A percentile compares a stretch with the other conserved stretches of the same genome.
Conservation (phyloP, 352 stramenopile genomes). For the Phytopythium aichiense region DNA sequence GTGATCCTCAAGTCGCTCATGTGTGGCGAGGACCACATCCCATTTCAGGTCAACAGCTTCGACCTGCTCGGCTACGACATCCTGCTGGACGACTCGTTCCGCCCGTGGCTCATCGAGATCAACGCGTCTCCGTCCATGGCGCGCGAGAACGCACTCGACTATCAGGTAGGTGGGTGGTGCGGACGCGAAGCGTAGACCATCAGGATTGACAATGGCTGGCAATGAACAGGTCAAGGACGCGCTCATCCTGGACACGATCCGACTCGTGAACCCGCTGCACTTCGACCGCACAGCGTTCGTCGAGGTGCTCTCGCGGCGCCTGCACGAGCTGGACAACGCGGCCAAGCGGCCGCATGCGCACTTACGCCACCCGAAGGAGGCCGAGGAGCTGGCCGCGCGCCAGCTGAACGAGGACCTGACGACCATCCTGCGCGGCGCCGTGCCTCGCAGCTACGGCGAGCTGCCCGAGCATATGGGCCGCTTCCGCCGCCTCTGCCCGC, state of each 20-base stretch:
- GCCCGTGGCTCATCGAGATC: constrained; percentile 95
- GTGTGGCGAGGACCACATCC: constrained; percentile 86
- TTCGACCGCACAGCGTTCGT: constrained; percentile 76
- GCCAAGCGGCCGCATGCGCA: constrained; percentile 55
- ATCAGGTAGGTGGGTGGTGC: constrained; percentile 14
- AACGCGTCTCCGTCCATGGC: constrained; percentile 93
- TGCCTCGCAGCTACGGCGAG: constrained; percentile 62
- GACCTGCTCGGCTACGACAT: constrained; percentile 96
- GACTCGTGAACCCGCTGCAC: constrained; percentile 76
- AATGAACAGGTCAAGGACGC: constrained; percentile 76
- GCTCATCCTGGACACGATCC: constrained; percentile 86
- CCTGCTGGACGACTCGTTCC: constrained; percentile 86
- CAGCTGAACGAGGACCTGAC: constrained; percentile 74
- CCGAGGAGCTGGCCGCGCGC: constrained; percentile 36
- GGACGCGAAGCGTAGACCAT: not conserved
- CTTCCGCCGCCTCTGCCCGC: constrained; percentile 56
- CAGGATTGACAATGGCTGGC: not conserved
- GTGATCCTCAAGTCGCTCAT: constrained; percentile 89
- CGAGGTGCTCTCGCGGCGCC: constrained; percentile 57
- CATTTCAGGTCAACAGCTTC: constrained; percentile 90
- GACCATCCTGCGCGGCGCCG: constrained; percentile 45
- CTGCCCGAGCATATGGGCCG: constrained; percentile 51
- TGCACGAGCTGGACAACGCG: constrained; percentile 51
- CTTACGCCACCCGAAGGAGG: constrained; percentile 43
- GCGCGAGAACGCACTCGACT: constrained; percentile 84